These are phyloP conservation scores for Picochlorum sp. DNA, from an alignment of 139 green algal genomes.

Conservation along the genomic window DNA sequence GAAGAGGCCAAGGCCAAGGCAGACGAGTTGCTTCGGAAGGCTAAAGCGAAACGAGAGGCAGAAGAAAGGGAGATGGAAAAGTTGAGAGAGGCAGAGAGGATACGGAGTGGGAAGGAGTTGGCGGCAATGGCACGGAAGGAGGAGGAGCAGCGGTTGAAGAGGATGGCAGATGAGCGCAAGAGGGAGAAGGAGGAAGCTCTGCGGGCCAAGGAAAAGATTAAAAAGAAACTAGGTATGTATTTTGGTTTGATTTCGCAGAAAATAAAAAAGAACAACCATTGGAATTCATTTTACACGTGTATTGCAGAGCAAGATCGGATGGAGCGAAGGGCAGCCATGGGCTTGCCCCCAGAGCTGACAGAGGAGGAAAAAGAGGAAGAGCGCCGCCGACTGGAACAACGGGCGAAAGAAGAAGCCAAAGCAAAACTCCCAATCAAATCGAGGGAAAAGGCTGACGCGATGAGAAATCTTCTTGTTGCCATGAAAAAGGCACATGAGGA, in stretches of 20 bases:
- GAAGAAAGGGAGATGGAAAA: conserved; percentile 45
- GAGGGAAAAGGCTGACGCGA: conserved; percentile 44
- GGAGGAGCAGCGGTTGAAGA: conserved; percentile 62
- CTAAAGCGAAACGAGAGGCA: conserved; percentile 39
- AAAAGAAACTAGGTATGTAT: conserved; percentile 47
- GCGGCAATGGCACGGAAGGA: conserved; percentile 54
- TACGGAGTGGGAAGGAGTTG: conserved; percentile 54
- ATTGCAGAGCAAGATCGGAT: conserved; percentile 64
- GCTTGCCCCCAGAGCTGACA: conserved; percentile 82
- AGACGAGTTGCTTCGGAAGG: conserved; percentile 46
- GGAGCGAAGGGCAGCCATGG: conserved; percentile 68
- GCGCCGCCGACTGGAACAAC: conserved; percentile 24
- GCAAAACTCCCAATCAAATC: conserved; percentile 51
- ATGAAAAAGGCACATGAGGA: conserved; percentile 71
- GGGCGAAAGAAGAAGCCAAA: conserved; percentile 36
- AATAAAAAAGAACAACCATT: too few species aligned
- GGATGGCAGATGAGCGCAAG: conserved; percentile 53
- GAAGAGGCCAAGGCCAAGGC: conserved; percentile 65
- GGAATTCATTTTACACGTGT: too few species aligned
- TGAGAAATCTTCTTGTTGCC: conserved; percentile 57
- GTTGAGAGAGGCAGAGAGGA: conserved; percentile 58
- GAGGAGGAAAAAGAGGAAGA: conserved; percentile 74
- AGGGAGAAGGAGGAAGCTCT: conserved; percentile 61
- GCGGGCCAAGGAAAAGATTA: conserved; percentile 56
- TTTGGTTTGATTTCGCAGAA: too few species aligned